Percentiles rank a stretch among this genome's conserved stretches.
These are phyloP conservation scores for Vinca major DNA, from an alignment of 305 asterid species.

Conservation along the genomic window DNA sequence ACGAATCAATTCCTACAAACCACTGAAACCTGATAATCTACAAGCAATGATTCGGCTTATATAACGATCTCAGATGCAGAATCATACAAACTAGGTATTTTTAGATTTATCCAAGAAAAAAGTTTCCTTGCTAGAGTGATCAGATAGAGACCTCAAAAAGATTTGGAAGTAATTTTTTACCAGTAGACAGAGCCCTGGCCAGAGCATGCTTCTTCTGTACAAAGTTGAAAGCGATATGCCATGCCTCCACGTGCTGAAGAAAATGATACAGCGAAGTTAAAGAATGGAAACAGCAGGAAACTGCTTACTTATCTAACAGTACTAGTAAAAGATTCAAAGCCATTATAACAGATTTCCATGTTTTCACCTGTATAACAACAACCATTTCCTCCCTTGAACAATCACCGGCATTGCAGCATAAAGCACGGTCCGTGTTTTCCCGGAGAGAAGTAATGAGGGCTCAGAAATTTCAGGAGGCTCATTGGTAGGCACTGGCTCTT, in stretches of 20 bases:
- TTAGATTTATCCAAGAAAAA: background rate
- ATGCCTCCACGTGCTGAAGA: constrained; percentile 84
- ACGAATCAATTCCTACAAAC: background rate
- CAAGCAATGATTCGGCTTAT: background rate
- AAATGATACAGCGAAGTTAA: constrained; percentile 13
- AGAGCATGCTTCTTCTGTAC: constrained; percentile 83
- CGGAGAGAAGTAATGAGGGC: constrained; percentile 77
- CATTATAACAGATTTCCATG: constrained; percentile 2
- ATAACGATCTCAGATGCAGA: background rate
- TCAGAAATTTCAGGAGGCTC: constrained; percentile 73
- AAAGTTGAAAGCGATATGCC: constrained; percentile 87
- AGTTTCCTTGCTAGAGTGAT: background rate
- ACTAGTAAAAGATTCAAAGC: constrained; percentile 2
- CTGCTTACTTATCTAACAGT: no score
- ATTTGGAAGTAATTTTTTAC: constrained; percentile 25
- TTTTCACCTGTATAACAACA: constrained; percentile 66
- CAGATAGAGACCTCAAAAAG: background rate
- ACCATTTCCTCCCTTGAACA: constrained; percentile 80
- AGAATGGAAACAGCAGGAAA: constrained; percentile 6
- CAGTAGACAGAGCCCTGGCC: constrained; percentile 89
- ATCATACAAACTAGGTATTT: background rate
- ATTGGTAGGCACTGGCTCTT: constrained; percentile 22
- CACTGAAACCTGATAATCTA: background rate
- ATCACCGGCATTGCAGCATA: constrained; percentile 62
- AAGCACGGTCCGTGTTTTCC: constrained; percentile 50